Evolutionary conservation across 192 early-diverging fungal genomes (phyloP).

Genomic region (Backusella tarrabulga): DNA sequence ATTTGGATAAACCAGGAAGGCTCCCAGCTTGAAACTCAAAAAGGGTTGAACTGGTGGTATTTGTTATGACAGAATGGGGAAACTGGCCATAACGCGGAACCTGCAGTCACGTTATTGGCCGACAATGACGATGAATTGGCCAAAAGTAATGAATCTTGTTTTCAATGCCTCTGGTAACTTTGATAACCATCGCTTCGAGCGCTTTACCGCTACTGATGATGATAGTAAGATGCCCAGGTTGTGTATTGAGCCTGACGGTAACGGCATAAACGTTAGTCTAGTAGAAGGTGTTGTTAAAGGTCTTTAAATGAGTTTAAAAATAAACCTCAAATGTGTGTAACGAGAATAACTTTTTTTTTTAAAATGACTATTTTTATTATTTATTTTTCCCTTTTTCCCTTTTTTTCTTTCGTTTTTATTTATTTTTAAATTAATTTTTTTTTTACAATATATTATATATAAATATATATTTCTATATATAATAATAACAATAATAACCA

Average conservation of each 20-base stretch:
- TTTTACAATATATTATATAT: not conserved
- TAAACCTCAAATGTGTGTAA: not conserved
- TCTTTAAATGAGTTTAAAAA: constrained; percentile 27
- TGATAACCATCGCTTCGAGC: constrained; percentile 45
- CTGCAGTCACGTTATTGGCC: constrained; percentile 50
- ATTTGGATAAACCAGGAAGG: constrained; percentile 45
- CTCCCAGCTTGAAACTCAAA: too few species aligned
- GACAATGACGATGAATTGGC: constrained; percentile 44
- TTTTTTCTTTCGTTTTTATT: constrained; percentile 1
- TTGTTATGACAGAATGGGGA: constrained; percentile 61
- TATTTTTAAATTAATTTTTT: not conserved
- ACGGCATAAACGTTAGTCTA: constrained; percentile 46
- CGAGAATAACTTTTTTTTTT: not conserved
- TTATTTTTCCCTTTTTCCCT: constrained; percentile 10
- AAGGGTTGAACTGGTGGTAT: constrained; percentile 54
- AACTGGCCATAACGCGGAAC: constrained; percentile 30
- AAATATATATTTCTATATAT: not conserved
- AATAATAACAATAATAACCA: not conserved
- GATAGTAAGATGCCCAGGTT: constrained; percentile 17
- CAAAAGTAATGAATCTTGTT: constrained; percentile 44
- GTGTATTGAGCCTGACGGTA: constrained; percentile 49
- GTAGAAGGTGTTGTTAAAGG: constrained; percentile 43
- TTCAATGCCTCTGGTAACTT: constrained; percentile 57
- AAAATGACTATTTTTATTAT: not conserved
- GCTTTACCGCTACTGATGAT: constrained; percentile 52